Percentiles rank a stretch among this genome's conserved stretches.
Conservation (phyloP, 2,329 filamentous ascomycete genomes). For the Niveomyces coronatus region DNA sequence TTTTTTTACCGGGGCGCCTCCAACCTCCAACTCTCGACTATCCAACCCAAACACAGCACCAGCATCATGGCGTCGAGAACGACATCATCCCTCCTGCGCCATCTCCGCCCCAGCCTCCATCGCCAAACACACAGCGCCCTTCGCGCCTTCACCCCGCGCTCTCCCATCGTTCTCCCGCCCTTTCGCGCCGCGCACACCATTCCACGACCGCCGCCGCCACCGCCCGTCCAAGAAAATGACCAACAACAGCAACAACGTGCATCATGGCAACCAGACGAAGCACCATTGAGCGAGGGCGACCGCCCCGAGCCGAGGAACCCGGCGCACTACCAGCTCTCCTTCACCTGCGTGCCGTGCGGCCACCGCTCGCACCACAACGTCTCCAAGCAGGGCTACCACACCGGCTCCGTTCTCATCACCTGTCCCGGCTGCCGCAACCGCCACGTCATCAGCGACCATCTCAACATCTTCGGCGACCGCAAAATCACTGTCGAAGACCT, state of each 20-base stretch:
- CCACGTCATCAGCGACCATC: constrained; percentile 86
- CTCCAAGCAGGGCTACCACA: constrained; percentile 91
- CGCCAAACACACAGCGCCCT: constrained; percentile 9
- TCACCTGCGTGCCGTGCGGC: constrained; percentile 84
- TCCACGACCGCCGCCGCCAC: constrained; percentile 21
- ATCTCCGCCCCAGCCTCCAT: constrained; percentile 10
- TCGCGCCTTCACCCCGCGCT: constrained; percentile 9
- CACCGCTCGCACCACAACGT: constrained; percentile 73
- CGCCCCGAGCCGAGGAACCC: constrained; percentile 27
- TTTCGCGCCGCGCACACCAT: constrained; percentile 25
- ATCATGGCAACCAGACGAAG: constrained; percentile 11
- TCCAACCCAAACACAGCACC: constrained; percentile 4
- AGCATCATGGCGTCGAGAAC: constrained; percentile 21
- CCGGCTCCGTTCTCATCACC: constrained; percentile 77
- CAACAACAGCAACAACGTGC: not conserved
- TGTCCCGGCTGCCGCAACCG: constrained; percentile 80
- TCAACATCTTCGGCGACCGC: constrained; percentile 65
- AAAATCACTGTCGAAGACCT: constrained; percentile 66
- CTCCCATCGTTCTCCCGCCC: constrained; percentile 9
- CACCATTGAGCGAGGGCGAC: constrained; percentile 19
- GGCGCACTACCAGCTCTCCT: constrained; percentile 77
- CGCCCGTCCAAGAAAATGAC: not conserved
- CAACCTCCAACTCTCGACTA: not conserved
- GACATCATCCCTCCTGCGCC: constrained; percentile 12
- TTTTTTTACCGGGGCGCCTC: no score